Base-by-base conservation (phyloP, 2,329 filamentous ascomycete species). In the Clarireedia paspali region DNA sequence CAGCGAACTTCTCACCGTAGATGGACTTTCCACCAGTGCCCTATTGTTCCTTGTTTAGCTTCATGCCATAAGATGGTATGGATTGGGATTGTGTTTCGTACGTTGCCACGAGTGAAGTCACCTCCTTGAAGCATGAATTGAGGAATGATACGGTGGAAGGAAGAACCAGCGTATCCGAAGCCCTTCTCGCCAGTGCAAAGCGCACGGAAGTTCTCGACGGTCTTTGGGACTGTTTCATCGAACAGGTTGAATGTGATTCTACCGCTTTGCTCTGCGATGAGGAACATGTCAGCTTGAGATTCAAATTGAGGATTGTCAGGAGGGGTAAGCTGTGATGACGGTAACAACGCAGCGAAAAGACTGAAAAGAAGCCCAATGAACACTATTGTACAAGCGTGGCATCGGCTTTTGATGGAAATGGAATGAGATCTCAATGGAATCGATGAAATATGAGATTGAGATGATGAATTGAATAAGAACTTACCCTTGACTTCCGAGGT, bases 51-150 rank as follows among this genome's bases (percentile, higher is more conserved):
- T 56, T 34, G 9, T 34, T 67, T 65, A 94, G 80, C 79, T 94
- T 92, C 50, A 83, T n/a, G 45, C 48, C 47, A 39, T 54, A 6
- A 15, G 30, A 30, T 59, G 63, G 1, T 71, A 48, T 49, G 17
- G 20, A 53, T 47, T 48, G 36, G 44, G 23, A 23, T 20, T 49
- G 4, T 17, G 50, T 38, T 54, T 63, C 88, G 74, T 80, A 95
- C 91, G 76, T 95, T 94, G 71, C 85, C 84, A 71, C 88, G 88
- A 75, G 90, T 95, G 80, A 95, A 95, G 82, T 95, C 90, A 82
- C 90, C 90, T 73, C 90, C 91, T 82, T 95, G 91, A 68, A 95
- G 86, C 91, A 95, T 95, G 82, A 95, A 95, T 57, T 89, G 74
- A 66, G 88, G 88, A 75, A 95, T 95, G 75, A 96, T 86, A 68